phyloP scores from a whole-genome alignment of 176 grass and related monocot genomes.

The Guadua angustifolia region DNA sequence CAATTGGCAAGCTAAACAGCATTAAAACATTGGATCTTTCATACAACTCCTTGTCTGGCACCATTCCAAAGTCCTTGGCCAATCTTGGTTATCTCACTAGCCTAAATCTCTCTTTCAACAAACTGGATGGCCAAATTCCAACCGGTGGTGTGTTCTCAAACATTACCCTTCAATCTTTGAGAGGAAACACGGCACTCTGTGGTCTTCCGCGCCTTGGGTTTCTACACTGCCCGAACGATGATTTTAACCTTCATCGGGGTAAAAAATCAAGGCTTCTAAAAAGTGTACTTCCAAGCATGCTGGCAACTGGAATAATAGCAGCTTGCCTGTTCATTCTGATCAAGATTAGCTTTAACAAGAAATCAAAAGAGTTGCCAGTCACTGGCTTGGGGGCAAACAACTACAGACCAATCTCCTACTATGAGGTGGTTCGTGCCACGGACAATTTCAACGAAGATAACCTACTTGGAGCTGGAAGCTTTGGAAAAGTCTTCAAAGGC shows the following conservation, averaged over 20 bases:
- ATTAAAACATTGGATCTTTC: slow-evolving; percentile 42
- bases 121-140: slow-evolving; percentile 31
- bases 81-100: slow-evolving; percentile 28
- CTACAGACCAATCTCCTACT: slow-evolving; percentile 33
- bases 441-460: slow-evolving; percentile 27
- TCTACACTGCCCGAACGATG: slow-evolving; percentile 4
- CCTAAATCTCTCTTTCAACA: slow-evolving; percentile 51
- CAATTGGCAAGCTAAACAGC: slow-evolving; percentile 28
- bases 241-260: not conserved
- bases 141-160: slow-evolving; percentile 36
- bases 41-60: slow-evolving; percentile 30
- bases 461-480: slow-evolving; percentile 52
- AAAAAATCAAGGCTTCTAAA: slow-evolving; percentile 21
- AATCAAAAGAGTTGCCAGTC: not conserved
- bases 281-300: slow-evolving; percentile 8
- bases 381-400: not conserved
- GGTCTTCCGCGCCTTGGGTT: slow-evolving; percentile 32
- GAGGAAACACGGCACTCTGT: slow-evolving; percentile 34
- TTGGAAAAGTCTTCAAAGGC: slow-evolving; percentile 55
- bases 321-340: slow-evolving; percentile 20
- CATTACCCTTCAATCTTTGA: slow-evolving; percentile 37
- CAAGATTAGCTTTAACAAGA: not conserved
- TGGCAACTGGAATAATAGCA: not conserved
- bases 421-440: slow-evolving; percentile 43
- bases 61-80: slow-evolving; percentile 30